These are phyloP conservation scores for Hypomontagnella monticulosa DNA, from an alignment of 495 filamentous ascomycete genomes.

Conservation along the genomic window DNA sequence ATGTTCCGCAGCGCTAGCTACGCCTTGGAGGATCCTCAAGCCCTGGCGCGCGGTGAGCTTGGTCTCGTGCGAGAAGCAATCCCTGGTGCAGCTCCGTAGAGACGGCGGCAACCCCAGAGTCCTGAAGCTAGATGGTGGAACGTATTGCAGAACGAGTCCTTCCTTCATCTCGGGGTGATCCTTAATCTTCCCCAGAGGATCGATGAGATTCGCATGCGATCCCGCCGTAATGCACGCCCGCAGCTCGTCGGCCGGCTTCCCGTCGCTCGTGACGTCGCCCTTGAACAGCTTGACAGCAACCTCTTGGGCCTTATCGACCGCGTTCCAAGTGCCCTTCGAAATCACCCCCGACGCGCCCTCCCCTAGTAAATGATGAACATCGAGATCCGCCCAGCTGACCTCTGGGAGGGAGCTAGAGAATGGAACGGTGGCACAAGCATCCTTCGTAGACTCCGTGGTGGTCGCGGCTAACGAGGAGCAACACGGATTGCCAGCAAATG, in stretches of 20 bases:
- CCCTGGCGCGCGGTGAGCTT: conserved; percentile 42
- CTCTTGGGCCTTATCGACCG: conserved; percentile 42
- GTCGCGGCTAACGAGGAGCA: conserved; percentile 19
- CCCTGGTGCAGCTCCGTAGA: conserved; percentile 48
- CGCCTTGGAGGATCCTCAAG: conserved; percentile 48
- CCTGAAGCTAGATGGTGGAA: conserved; percentile 40
- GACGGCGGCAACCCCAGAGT: conserved; percentile 45
- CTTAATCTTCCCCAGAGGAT: conserved; percentile 53
- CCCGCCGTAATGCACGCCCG: conserved; percentile 53
- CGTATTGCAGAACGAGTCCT: conserved; percentile 53
- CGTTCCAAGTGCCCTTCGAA: conserved; percentile 48
- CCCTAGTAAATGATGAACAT: conserved; percentile 47
- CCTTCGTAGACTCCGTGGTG: conserved; percentile 8
- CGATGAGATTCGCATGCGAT: conserved; percentile 56
- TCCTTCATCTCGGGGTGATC: conserved; percentile 53
- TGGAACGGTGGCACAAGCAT: conserved; percentile 26
- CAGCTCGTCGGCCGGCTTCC: conserved; percentile 57
- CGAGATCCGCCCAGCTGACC: conserved; percentile 51
- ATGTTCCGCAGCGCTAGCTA: conserved; percentile 52
- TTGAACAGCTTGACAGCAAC: conserved; percentile 60
- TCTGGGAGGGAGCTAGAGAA: conserved; percentile 38
- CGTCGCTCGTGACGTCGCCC: conserved; percentile 52
- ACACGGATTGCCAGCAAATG: conserved; percentile 59
- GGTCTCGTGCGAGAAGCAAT: conserved; percentile 48
- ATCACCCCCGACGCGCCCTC: conserved; percentile 53